phyloP scores from a whole-genome alignment of 148 eudicot genomes.

The Silene conica region DNA sequence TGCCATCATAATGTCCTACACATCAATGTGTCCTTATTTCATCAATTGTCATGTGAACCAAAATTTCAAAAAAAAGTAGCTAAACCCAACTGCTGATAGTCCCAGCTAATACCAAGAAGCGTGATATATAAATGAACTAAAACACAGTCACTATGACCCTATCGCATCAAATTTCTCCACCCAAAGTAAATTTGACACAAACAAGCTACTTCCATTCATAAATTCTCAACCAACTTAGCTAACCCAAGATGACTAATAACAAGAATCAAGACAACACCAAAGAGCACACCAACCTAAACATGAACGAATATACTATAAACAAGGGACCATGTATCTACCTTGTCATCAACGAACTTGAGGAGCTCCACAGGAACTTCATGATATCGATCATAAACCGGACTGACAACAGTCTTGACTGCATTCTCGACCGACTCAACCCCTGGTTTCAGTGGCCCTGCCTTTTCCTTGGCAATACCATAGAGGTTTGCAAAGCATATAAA shows the following conservation, averaged over 20 bases:
- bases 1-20: neutral
- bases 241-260: too few species aligned
- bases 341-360: conserved; percentile 85
- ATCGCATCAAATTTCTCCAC: neutral
- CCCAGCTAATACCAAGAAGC: too few species aligned
- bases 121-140: neutral
- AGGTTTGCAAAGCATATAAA: conserved; percentile 57
- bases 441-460: conserved; percentile 82
- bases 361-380: conserved; percentile 71
- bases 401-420: conserved; percentile 83
- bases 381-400: conserved; percentile 74
- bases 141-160: neutral
- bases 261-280: neutral
- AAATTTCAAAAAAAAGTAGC: neutral
- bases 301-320: neutral
- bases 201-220: neutral
- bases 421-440: conserved; percentile 87
- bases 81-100: neutral
- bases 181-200: neutral
- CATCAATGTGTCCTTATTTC: neutral
- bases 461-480: conserved; percentile 80
- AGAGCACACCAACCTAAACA: too few species aligned
- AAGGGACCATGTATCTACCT: conserved; percentile 40
- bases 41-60: neutral
- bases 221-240: too few species aligned